A percentile compares a stretch with the other conserved stretches of the same genome.
phyloP scores from a whole-genome alignment of 1,139 yeast species.

The Pichia sp. region DNA sequence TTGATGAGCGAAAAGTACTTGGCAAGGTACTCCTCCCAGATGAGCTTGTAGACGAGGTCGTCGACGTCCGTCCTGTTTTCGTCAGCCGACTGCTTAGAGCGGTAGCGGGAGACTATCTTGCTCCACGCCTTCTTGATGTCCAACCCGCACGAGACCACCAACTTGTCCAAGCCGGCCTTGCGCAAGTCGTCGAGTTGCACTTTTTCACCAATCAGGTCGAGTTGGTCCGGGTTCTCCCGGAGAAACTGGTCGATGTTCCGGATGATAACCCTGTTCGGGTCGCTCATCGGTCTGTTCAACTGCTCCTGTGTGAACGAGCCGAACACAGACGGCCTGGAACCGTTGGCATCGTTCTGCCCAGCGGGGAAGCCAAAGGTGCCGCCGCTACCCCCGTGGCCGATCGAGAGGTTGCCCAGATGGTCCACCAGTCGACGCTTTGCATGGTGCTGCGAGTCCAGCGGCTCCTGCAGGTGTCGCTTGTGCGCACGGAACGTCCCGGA shows the following conservation, averaged over 20 bases:
- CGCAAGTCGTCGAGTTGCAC: slow-evolving; percentile 9
- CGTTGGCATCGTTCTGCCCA: too few relatives aligned
- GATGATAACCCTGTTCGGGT: slow-evolving; percentile 20
- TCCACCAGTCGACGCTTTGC: slow-evolving; percentile 4
- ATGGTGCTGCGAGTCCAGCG: slow-evolving; percentile 2
- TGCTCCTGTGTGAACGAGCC: slow-evolving; percentile 14
- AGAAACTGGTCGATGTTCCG: slow-evolving; percentile 24
- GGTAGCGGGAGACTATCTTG: slow-evolving; percentile 10
- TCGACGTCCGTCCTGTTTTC: slow-evolving; percentile 9
- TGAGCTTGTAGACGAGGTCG: slow-evolving; percentile 14
- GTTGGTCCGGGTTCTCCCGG: slow-evolving; percentile 23
- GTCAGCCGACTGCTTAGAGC: slow-evolving; percentile 3
- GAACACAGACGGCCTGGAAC: slow-evolving; percentile 5
- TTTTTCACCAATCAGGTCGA: slow-evolving; percentile 15
- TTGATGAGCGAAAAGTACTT: slow-evolving; percentile 21
- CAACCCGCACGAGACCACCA: slow-evolving; percentile 15
- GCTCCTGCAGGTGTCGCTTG: slow-evolving; percentile 3
- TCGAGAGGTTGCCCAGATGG: slow-evolving; percentile 1
- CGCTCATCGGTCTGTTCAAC: slow-evolving; percentile 9
- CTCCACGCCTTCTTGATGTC: slow-evolving; percentile 15
- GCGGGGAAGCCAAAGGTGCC: neutral
- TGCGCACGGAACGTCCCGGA: neutral
- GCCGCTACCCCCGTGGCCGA: neutral
- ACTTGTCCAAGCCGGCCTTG: slow-evolving; percentile 12
- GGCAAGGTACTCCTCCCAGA: slow-evolving; percentile 20